Evolutionary conservation across 2,329 filamentous ascomycete species (phyloP).

Genomic region (Mycogone perniciosa): DNA sequence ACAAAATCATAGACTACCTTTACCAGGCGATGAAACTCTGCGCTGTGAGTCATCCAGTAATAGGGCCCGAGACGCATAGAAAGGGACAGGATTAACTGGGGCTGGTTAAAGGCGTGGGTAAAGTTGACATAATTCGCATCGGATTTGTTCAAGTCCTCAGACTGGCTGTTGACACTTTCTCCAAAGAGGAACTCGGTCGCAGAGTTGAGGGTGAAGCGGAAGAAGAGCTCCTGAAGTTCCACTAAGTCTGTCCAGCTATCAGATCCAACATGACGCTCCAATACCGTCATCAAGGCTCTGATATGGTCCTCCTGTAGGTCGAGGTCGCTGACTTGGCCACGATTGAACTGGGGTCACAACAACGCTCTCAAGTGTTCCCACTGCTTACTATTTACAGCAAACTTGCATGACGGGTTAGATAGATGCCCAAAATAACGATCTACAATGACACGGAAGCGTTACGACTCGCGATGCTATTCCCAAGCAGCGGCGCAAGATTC

Average conservation of each 20-base stretch:
- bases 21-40: slow-evolving; percentile 58
- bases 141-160: slow-evolving; percentile 20
- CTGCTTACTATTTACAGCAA: slow-evolving; percentile 29
- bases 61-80: slow-evolving; percentile 44
- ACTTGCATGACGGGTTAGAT: slow-evolving; percentile 14
- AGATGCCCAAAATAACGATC: neutral
- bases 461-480: slow-evolving; percentile 30
- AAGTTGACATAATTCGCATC: slow-evolving; percentile 27
- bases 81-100: slow-evolving; percentile 39
- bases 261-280: slow-evolving; percentile 23
- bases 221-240: slow-evolving; percentile 42
- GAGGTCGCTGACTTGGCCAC: slow-evolving; percentile 38
- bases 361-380: slow-evolving; percentile 34
- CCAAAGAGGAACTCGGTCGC: slow-evolving; percentile 57
- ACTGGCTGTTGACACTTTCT: slow-evolving; percentile 41
- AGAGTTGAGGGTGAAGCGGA: slow-evolving; percentile 42
- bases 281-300: slow-evolving; percentile 24
- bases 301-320: slow-evolving; percentile 34
- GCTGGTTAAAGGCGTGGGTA: slow-evolving; percentile 27
- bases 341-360: slow-evolving; percentile 35
- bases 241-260: slow-evolving; percentile 28
- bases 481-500: slow-evolving; percentile 34
- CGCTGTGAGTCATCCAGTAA: slow-evolving; percentile 41
- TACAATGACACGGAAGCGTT: too few relatives aligned
- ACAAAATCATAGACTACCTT: slow-evolving; percentile 62